Conservation (phyloP, 1,284 basidiomycete genomes). For the Microstroma glucosiphilum region DNA sequence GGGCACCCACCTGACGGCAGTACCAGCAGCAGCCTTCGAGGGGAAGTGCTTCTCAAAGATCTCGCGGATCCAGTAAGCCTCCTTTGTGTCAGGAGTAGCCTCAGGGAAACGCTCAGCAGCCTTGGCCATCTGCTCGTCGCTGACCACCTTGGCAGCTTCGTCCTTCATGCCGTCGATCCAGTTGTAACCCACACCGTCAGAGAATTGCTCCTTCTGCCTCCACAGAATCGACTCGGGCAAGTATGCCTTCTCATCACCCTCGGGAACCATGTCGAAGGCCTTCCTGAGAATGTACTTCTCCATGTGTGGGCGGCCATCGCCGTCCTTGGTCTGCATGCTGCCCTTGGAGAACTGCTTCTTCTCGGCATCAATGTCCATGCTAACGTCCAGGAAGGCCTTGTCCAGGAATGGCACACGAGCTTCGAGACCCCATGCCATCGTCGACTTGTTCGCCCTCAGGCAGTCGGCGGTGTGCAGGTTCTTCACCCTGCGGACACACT, state of each 20-base stretch:
- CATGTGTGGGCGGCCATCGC: slow-evolving; percentile 44
- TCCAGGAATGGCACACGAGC: slow-evolving; percentile 98
- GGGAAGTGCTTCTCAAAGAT: slow-evolving; percentile 77
- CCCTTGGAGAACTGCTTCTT: slow-evolving; percentile 91
- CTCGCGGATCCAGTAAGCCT: slow-evolving; percentile 90
- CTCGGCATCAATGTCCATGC: slow-evolving; percentile 83
- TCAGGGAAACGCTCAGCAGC: slow-evolving; percentile 70
- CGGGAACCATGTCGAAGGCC: slow-evolving; percentile 78
- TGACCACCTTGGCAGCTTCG: slow-evolving; percentile 68
- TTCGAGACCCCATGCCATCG: slow-evolving; percentile 99
- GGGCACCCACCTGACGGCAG: slow-evolving; percentile 62
- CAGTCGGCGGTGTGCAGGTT: slow-evolving; percentile 97
- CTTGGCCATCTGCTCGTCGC: slow-evolving; percentile 74
- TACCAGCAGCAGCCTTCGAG: slow-evolving; percentile 73
- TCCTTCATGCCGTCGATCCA: slow-evolving; percentile 99
- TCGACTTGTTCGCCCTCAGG: slow-evolving; percentile 97
- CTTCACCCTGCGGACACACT: slow-evolving; percentile 90
- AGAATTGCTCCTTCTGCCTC: slow-evolving; percentile 99
- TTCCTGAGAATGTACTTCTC: slow-evolving; percentile 86
- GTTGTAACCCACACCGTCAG: slow-evolving; percentile 96
- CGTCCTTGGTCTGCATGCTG: slow-evolving; percentile 65
- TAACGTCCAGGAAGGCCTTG: slow-evolving; percentile 86
- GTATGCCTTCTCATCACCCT: slow-evolving; percentile 76
- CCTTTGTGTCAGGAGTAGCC: slow-evolving; percentile 90
- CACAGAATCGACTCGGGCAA: slow-evolving; percentile 90